Conservation (phyloP, 2,329 filamentous ascomycete species). For the Cladosporium sp. region DNA sequence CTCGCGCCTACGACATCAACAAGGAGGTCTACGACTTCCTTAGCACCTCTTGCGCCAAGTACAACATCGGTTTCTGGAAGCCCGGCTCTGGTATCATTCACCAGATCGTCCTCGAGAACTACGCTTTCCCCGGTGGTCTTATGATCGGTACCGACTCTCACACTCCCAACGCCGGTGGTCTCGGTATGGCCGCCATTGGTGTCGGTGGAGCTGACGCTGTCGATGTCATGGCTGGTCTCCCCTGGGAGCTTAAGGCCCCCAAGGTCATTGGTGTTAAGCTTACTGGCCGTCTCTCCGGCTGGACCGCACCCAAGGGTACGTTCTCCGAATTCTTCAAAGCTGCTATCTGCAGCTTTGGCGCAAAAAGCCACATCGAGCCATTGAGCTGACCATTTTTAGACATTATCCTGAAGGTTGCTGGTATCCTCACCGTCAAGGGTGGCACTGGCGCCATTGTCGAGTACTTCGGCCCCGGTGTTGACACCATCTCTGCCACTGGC, state of each 20-base stretch:
- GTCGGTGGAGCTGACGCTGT: slow-evolving; percentile 98
- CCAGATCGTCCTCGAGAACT: slow-evolving; percentile 98
- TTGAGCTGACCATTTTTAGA: slow-evolving; percentile 55
- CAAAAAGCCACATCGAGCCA: background rate
- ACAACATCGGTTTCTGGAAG: slow-evolving; percentile 99
- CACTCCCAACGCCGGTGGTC: slow-evolving; percentile 94
- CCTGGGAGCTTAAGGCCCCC: slow-evolving; percentile 97
- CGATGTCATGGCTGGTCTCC: slow-evolving; percentile 95
- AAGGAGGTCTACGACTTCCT: slow-evolving; percentile 99
- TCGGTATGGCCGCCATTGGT: slow-evolving; percentile 90
- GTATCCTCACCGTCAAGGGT: slow-evolving; percentile 96
- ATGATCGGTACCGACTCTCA: slow-evolving; percentile 98
- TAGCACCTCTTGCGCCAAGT: slow-evolving; percentile 90
- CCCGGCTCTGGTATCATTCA: slow-evolving; percentile 99
- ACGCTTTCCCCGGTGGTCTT: slow-evolving; percentile 97
- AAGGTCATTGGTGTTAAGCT: slow-evolving; percentile 97
- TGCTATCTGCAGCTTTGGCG: background rate
- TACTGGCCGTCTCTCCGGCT: slow-evolving; percentile 84
- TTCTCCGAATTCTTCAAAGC: slow-evolving; percentile 25
- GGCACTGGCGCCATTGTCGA: slow-evolving; percentile 90
- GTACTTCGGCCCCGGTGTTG: slow-evolving; percentile 65
- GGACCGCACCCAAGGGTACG: slow-evolving; percentile 88
- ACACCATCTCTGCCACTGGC: slow-evolving; percentile 76
- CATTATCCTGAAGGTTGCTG: slow-evolving; percentile 95
- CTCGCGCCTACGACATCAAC: slow-evolving; percentile 88